Percentiles rank a stretch among this genome's conserved stretches.
phyloP scores from a whole-genome alignment of 805 yeast species.

The Metschnikowia peoriensis region DNA sequence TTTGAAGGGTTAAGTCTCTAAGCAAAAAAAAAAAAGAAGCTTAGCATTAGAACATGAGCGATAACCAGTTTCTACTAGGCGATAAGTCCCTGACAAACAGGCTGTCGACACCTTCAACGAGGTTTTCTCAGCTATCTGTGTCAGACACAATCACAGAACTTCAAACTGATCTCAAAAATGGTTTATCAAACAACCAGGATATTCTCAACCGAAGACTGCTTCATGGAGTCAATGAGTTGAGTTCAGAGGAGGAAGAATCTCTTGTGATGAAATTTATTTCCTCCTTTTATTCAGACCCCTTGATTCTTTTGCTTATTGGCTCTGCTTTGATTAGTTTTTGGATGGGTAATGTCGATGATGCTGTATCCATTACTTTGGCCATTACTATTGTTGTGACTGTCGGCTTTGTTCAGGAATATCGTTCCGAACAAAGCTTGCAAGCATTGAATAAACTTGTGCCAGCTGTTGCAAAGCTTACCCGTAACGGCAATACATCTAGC shows the following conservation, averaged over 20 bases:
- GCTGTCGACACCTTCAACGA: conserved; percentile 55
- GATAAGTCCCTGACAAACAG: conserved; percentile 18
- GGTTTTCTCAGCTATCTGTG: conserved; percentile 57
- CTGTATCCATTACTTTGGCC: conserved; percentile 90
- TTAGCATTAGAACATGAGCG: conserved; percentile 29
- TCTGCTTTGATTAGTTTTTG: conserved; percentile 83
- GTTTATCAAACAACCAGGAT: conserved; percentile 70
- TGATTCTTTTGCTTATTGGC: conserved; percentile 83
- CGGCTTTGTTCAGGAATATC: conserved; percentile 95
- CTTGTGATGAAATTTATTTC: conserved; percentile 68
- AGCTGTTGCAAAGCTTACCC: conserved; percentile 89
- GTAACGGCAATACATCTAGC: conserved; percentile 76
- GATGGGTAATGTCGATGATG: conserved; percentile 97
- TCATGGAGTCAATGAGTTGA: conserved; percentile 81
- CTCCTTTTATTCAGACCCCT: conserved; percentile 86
- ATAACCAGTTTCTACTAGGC: conserved; percentile 36
- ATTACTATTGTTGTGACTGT: conserved; percentile 91
- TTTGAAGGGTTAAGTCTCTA: not conserved
- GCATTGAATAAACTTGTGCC: conserved; percentile 93
- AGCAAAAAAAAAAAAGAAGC: not conserved
- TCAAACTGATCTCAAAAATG: conserved; percentile 57
- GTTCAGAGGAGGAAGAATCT: conserved; percentile 73
- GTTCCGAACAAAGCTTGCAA: conserved; percentile 91
- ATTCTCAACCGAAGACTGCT: conserved; percentile 65
- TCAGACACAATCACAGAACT: conserved; percentile 66